Percentiles rank a stretch among this genome's conserved stretches.
Conservation (phyloP, 148 eudicot genomes). For the Rhododendron vialii region DNA sequence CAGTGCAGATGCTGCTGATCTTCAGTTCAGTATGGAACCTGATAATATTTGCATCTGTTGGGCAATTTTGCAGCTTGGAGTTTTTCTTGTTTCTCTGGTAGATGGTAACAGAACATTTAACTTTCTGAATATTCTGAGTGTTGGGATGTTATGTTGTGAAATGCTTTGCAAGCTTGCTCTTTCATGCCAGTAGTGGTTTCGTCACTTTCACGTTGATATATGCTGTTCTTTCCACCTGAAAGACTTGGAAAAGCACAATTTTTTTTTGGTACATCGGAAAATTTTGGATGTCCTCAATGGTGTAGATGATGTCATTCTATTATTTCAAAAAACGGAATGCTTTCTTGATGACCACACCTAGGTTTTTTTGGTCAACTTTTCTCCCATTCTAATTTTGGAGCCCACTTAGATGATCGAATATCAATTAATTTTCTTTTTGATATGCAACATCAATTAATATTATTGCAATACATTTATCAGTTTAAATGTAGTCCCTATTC, state of each 20-base stretch:
- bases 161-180: background rate
- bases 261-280: no score
- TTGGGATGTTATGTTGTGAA: background rate
- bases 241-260: background rate
- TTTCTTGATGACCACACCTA: no score
- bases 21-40: background rate
- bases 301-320: background rate
- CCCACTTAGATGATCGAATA: no score
- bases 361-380: no score
- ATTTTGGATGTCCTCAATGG: background rate
- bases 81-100: background rate
- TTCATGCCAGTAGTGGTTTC: background rate
- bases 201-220: background rate
- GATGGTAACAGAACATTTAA: background rate
- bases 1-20: background rate
- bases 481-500: no score
- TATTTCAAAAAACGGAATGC: no score
- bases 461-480: no score
- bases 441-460: no score
- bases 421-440: no score
- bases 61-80: background rate
- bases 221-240: background rate
- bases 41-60: conserved; percentile 5
- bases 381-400: no score
- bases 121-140: background rate